These are phyloP conservation scores for Penicillium sp. DNA, from an alignment of 2,329 filamentous ascomycete genomes.

Conservation along the genomic window DNA sequence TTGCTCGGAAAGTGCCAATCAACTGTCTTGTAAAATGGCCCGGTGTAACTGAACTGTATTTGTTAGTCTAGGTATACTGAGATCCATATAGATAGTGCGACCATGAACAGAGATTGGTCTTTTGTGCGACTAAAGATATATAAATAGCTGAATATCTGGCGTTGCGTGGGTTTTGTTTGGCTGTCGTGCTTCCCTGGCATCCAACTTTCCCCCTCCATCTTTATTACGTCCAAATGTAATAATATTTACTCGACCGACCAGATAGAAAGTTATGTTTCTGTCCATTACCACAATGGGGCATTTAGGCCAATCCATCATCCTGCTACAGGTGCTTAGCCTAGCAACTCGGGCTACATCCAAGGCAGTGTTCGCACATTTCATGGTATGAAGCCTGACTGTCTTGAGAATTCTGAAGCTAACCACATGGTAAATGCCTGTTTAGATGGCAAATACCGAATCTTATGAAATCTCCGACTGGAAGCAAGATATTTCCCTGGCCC, in stretches of 20 bases:
- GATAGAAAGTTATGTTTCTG: neutral
- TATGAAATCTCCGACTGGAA: slow-evolving; percentile 27
- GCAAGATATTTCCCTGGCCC: slow-evolving; percentile 28
- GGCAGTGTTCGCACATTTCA: neutral
- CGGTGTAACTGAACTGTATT: neutral
- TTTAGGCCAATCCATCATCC: neutral
- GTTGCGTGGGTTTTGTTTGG: neutral
- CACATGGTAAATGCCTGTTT: neutral
- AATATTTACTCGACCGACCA: neutral
- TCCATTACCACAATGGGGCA: neutral
- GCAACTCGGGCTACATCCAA: neutral
- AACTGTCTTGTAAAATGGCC: neutral
- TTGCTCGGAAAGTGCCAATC: neutral
- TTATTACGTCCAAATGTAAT: neutral
- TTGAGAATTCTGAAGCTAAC: neutral
- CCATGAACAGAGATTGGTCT: neutral
- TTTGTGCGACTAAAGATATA: neutral
- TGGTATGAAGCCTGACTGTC: neutral
- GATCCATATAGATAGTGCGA: neutral
- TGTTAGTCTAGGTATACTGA: neutral
- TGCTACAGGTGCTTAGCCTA: neutral
- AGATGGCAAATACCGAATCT: slow-evolving; percentile 29
- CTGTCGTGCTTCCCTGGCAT: neutral
- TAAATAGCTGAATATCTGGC: neutral
- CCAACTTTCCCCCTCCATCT: neutral